phyloP scores from a whole-genome alignment of 371 early-diverging fungal species.

The Nematocida sp. region DNA sequence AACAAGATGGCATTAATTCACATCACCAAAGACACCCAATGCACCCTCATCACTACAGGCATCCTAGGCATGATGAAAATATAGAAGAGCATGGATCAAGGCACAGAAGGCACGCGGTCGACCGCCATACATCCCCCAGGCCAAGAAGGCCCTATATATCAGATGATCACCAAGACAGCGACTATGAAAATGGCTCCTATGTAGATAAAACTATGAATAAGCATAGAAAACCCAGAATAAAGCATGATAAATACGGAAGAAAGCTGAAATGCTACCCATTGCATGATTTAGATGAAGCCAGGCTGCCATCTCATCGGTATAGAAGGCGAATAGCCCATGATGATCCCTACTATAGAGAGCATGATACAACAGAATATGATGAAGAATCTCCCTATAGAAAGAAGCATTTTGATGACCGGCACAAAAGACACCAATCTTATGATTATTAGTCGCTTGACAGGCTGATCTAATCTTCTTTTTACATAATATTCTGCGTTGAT shows the following conservation, averaged over 20 bases:
- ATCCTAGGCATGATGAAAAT: no score
- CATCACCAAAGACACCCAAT: background rate
- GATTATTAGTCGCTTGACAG: no score
- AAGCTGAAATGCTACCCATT: constrained; percentile 3
- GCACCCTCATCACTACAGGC: background rate
- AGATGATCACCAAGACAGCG: background rate
- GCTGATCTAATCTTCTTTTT: no score
- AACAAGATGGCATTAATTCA: background rate
- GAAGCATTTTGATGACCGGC: no score
- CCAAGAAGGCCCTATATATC: background rate
- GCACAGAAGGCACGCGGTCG: background rate
- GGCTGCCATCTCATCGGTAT: background rate
- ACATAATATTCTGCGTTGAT: no score
- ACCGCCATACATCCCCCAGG: background rate
- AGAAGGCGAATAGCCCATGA: background rate
- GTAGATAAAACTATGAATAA: background rate
- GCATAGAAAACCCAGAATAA: background rate
- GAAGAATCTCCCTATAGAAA: no score
- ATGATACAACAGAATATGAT: background rate
- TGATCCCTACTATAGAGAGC: background rate
- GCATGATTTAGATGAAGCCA: background rate
- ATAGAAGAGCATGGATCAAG: background rate
- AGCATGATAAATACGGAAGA: background rate
- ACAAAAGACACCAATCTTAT: no score
- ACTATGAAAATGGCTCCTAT: background rate